Evolutionary conservation across 2,329 filamentous ascomycete species (phyloP).

Genomic region (Fusarium sp.): DNA sequence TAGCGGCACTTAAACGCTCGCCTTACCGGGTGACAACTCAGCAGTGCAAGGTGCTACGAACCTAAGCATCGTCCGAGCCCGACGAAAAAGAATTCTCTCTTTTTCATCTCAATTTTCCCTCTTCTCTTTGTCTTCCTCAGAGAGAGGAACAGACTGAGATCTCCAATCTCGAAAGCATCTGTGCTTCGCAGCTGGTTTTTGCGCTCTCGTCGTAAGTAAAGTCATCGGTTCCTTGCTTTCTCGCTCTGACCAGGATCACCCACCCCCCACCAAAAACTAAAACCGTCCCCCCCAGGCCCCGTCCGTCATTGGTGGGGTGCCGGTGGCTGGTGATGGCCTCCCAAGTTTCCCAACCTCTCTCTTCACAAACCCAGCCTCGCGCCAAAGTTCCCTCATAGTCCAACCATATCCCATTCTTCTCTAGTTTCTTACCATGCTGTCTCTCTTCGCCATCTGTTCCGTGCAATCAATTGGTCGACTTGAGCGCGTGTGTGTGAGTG

Average conservation of each 20-base stretch:
- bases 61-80: constrained; percentile 23
- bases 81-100: constrained; percentile 13
- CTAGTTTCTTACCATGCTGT: constrained; percentile 47
- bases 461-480: constrained; percentile 51
- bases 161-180: background rate
- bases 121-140: background rate
- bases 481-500: constrained; percentile 45
- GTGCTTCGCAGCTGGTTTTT: background rate
- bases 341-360: constrained; percentile 39
- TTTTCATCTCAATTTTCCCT: constrained; percentile 24
- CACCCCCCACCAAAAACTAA: constrained; percentile 2
- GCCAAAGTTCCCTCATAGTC: constrained; percentile 42
- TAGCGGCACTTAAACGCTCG: constrained; percentile 15
- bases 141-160: background rate
- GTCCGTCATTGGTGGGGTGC: constrained; percentile 34
- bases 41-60: background rate
- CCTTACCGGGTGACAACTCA: constrained; percentile 35
- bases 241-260: constrained; percentile 10
- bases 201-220: constrained; percentile 34
- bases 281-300: constrained; percentile 17
- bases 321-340: constrained; percentile 43
- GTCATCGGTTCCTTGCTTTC: constrained; percentile 19
- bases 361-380: constrained; percentile 45
- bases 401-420: constrained; percentile 49
- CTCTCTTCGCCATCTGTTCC: constrained; percentile 47